Base-by-base conservation (phyloP, 164 flowering plant species). In the Aristolochia californica region DNA sequence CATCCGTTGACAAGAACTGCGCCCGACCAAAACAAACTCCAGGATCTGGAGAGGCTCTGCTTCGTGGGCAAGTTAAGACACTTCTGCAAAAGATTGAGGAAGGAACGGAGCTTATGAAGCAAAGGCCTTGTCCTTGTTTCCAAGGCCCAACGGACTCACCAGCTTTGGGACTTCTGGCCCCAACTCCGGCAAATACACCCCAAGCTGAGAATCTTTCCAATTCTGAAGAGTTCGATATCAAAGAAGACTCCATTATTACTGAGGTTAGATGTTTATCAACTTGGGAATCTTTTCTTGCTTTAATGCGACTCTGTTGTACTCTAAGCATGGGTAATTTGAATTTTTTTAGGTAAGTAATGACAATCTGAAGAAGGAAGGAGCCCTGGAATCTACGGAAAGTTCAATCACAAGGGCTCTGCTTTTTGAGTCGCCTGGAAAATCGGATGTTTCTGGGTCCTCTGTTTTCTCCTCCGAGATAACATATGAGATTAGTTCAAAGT, bases 71-170 rank as follows among this genome's bases (percentile, higher is more conserved):
- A 56, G 97, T 87, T 21, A 83, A 89, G 75, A 77, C 78, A 45
- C 81, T 91, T 1, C 59, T 91, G 69, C 94, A 89, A 74, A 87
- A 75, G 62, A 93, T 88, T 22, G 95, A 86, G 64, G 96, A 86
- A 70, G 95, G 80, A 64, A 80, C 82, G 2, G 88, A 75, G 62
- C 57, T 79, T 28, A 66, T 75, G 4, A 85, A 82, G 45, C 51
- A 51, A 47, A 66, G 72, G 11, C 65, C 75, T 2, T 50, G 71
- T 43, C 65, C 63, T 27, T 68, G 60, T 40, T 58, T 70, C 5
- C 74, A 62, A 20, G 67, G 68, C 4, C 20, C 74, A n/a, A 59
- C 48, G 5, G 65, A 64, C 56, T 77, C 82, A 14, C 88, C 85
- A 0, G 60, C 72, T 2, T 17, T 50, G 28, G 68, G 71, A 18